These are phyloP conservation scores for Colletotrichum sojae DNA, from an alignment of 2,329 filamentous ascomycete genomes.

Conservation along the genomic window DNA sequence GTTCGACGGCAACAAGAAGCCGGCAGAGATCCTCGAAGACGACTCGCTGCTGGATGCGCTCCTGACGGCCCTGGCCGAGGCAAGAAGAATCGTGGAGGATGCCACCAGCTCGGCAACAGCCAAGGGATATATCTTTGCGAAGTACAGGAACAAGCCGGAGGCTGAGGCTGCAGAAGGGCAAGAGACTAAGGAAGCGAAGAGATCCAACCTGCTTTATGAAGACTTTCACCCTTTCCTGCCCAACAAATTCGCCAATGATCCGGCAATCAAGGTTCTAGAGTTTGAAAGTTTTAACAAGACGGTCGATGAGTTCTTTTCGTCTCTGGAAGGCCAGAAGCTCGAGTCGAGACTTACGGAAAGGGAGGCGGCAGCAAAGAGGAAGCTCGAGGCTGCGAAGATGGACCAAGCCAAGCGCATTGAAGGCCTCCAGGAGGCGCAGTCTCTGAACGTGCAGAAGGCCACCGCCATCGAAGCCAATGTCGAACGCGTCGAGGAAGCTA, in stretches of 20 bases:
- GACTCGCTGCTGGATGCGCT: slow-evolving; percentile 76
- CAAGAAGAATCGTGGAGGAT: slow-evolving; percentile 76
- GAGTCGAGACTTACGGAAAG: slow-evolving; percentile 86
- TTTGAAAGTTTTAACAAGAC: slow-evolving; percentile 92
- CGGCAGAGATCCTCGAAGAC: slow-evolving; percentile 78
- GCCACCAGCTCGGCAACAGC: slow-evolving; percentile 76
- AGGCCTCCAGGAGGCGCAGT: slow-evolving; percentile 84
- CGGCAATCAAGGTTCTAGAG: slow-evolving; percentile 77
- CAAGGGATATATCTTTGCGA: slow-evolving; percentile 92
- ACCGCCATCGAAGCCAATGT: slow-evolving; percentile 92
- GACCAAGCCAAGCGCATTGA: slow-evolving; percentile 91
- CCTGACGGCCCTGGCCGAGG: slow-evolving; percentile 77
- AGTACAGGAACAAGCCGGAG: slow-evolving; percentile 56
- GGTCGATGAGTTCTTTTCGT: slow-evolving; percentile 97
- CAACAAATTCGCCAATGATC: slow-evolving; percentile 80
- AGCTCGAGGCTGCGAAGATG: slow-evolving; percentile 85
- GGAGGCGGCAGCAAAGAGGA: slow-evolving; percentile 84
- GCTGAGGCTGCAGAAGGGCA: slow-evolving; percentile 44
- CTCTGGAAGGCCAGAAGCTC: slow-evolving; percentile 92
- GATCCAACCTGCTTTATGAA: slow-evolving; percentile 79
- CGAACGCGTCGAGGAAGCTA: slow-evolving; percentile 92
- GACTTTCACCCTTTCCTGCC: slow-evolving; percentile 97
- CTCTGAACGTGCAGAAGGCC: slow-evolving; percentile 88
- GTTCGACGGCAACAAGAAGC: slow-evolving; percentile 78
- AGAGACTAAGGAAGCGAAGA: slow-evolving; percentile 54